Evolutionary conservation across 306 rosid genomes (phyloP).

Genomic region (Quercus glauca): DNA sequence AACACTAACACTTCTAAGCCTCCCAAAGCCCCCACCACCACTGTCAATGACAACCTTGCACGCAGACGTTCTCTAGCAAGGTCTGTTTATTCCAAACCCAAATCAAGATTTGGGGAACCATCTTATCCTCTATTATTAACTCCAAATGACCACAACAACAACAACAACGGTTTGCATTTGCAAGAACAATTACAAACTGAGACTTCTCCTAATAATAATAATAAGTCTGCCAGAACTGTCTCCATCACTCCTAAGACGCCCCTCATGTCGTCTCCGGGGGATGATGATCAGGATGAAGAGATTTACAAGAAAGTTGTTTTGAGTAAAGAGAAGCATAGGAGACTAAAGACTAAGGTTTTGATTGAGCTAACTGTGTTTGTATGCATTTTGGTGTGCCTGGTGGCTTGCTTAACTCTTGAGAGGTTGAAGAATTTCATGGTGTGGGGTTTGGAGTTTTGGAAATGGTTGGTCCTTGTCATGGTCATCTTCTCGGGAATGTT

Average conservation of each 20-base stretch:
- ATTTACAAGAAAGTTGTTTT: conserved; percentile 55
- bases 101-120: conserved; percentile 83
- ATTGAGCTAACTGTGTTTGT: conserved; percentile 43
- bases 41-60: conserved; percentile 31
- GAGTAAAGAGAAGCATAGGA: conserved; percentile 47
- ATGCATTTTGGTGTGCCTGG: conserved; percentile 44
- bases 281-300: conserved; percentile 59
- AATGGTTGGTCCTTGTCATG: conserved; percentile 75
- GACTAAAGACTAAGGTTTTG: conserved; percentile 38
- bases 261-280: conserved; percentile 39
- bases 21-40: conserved; percentile 42
- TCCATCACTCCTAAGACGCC: conserved; percentile 51
- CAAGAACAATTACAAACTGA: conserved; percentile 32
- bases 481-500: conserved; percentile 78
- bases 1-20: conserved; percentile 39
- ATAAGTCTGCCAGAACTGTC: conserved; percentile 31
- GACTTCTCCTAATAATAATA: conserved; percentile 40
- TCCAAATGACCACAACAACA: conserved; percentile 28
- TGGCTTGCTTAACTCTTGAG: conserved; percentile 52
- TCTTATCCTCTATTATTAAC: conserved; percentile 36
- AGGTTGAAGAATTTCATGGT: conserved; percentile 16
- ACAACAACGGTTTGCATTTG: neutral
- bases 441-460: conserved; percentile 78
- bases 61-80: conserved; percentile 47
- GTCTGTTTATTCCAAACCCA: conserved; percentile 65